Conservation (phyloP, 192 early-diverging fungal species). For the Coemansia sp. region DNA sequence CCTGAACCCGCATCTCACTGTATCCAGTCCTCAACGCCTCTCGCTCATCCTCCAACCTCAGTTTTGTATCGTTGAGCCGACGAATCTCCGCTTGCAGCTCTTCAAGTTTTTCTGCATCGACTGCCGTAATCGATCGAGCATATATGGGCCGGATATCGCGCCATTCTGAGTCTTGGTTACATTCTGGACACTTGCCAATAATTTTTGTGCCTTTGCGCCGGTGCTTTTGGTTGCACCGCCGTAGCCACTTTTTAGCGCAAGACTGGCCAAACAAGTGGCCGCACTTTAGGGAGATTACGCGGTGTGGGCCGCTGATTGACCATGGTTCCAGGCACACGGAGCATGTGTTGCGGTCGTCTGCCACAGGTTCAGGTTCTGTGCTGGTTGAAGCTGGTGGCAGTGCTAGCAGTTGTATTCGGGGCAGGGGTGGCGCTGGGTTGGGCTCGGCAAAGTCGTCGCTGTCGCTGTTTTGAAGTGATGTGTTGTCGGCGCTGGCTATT, state of each 20-base stretch:
- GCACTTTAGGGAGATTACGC: conserved; percentile 37
- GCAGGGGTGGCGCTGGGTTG: not conserved
- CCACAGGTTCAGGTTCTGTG: not conserved
- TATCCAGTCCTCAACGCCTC: conserved; percentile 3
- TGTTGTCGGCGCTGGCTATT: not conserved
- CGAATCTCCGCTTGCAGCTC: conserved; percentile 1
- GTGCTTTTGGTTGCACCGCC: not conserved
- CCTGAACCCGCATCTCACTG: conserved; percentile 23
- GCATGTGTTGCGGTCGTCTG: conserved; percentile 34
- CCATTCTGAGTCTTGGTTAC: conserved; percentile 21
- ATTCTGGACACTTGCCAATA: conserved; percentile 34
- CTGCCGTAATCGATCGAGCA: conserved; percentile 24
- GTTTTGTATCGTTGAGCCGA: not conserved
- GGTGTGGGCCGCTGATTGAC: conserved; percentile 30
- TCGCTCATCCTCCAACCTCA: conserved; percentile 9
- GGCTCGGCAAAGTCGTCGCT: conserved; percentile 26
- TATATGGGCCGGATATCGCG: conserved; percentile 42
- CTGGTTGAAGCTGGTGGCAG: no score
- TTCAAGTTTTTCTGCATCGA: conserved; percentile 11
- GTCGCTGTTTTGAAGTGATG: conserved; percentile 6
- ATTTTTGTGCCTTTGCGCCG: conserved; percentile 1
- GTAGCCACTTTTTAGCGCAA: conserved; percentile 40
- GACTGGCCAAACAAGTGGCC: conserved; percentile 44
- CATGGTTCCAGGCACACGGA: conserved; percentile 39
- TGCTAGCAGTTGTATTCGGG: no score